Conservation (phyloP, 495 filamentous ascomycete genomes). For the Xylaria sp. region DNA sequence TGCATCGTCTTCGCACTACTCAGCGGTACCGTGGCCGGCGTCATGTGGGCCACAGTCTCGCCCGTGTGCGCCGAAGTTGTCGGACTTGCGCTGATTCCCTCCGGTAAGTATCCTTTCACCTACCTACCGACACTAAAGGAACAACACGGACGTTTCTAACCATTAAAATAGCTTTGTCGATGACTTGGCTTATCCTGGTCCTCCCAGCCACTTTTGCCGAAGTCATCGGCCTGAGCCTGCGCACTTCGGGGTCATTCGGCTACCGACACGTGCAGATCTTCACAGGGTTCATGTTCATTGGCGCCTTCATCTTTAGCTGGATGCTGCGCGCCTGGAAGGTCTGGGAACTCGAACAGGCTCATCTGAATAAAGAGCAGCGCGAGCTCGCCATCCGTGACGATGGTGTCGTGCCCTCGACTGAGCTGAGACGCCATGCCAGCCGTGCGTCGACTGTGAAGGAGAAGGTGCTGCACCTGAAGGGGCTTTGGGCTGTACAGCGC, state of each 20-base stretch:
- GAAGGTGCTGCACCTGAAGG: conserved; percentile 28
- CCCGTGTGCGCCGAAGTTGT: conserved; percentile 83
- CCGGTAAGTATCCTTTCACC: conserved; percentile 45
- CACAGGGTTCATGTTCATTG: conserved; percentile 47
- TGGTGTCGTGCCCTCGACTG: conserved; percentile 26
- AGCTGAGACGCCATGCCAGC: conserved; percentile 24
- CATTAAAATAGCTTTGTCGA: conserved; percentile 58
- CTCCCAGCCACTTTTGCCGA: conserved; percentile 78
- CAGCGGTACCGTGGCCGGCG: conserved; percentile 72
- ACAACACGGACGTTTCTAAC: conserved; percentile 20
- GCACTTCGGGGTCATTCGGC: conserved; percentile 49
- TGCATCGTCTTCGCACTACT: conserved; percentile 76
- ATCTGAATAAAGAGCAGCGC: conserved; percentile 38
- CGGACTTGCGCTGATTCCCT: conserved; percentile 72
- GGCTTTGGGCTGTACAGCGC: conserved; percentile 36
- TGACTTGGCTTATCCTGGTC: conserved; percentile 78
- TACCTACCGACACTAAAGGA: neutral
- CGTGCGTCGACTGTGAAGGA: conserved; percentile 25
- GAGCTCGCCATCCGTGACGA: conserved; percentile 37
- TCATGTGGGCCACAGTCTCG: conserved; percentile 74
- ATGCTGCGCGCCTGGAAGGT: conserved; percentile 54
- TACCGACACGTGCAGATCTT: conserved; percentile 53
- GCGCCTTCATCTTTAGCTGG: conserved; percentile 49
- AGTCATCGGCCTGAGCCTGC: conserved; percentile 74
- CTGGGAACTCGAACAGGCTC: conserved; percentile 44